A percentile compares a stretch with the other conserved stretches of the same genome.
Conservation (phyloP, 805 yeast genomes). For the Priceomyces carsonii region DNA sequence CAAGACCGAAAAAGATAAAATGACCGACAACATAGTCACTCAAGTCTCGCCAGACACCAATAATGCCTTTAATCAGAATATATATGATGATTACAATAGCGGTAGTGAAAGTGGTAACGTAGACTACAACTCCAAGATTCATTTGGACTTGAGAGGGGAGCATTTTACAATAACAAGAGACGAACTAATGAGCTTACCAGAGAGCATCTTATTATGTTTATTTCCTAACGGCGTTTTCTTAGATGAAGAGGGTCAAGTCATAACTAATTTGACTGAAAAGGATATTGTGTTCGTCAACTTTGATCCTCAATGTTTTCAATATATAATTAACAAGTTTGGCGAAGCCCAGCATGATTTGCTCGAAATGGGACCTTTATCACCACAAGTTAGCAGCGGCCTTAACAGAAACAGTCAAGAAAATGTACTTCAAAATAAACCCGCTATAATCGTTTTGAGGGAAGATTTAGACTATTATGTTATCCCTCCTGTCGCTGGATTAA, state of each 20-base stretch:
- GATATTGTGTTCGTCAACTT: slow-evolving; percentile 83
- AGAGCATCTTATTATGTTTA: slow-evolving; percentile 78
- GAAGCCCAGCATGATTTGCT: slow-evolving; percentile 62
- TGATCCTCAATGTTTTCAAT: slow-evolving; percentile 82
- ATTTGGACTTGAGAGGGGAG: slow-evolving; percentile 74
- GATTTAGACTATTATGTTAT: slow-evolving; percentile 93
- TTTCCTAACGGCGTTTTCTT: slow-evolving; percentile 90
- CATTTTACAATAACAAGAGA: slow-evolving; percentile 79
- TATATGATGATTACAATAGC: slow-evolving; percentile 19
- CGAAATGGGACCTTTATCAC: slow-evolving; percentile 30
- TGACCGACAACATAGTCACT: slow-evolving; percentile 60
- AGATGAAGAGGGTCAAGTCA: slow-evolving; percentile 73
- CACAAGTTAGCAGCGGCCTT: slow-evolving; percentile 25
- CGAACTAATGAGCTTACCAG: slow-evolving; percentile 90
- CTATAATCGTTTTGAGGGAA: slow-evolving; percentile 88
- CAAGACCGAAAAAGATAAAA: too few species aligned
- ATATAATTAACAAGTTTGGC: slow-evolving; percentile 72
- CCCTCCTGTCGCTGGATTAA: slow-evolving; percentile 64
- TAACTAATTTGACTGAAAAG: slow-evolving; percentile 74
- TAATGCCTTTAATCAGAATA: slow-evolving; percentile 18
- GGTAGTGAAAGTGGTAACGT: slow-evolving; percentile 28
- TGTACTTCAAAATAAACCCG: slow-evolving; percentile 76
- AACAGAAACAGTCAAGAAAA: slow-evolving; percentile 30
- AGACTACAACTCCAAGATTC: slow-evolving; percentile 67
- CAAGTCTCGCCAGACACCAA: slow-evolving; percentile 58